Percentiles rank a stretch among this genome's conserved stretches.
These are phyloP conservation scores for Pythium plurisporium DNA, from an alignment of 352 stramenopile species.

Conservation along the genomic window DNA sequence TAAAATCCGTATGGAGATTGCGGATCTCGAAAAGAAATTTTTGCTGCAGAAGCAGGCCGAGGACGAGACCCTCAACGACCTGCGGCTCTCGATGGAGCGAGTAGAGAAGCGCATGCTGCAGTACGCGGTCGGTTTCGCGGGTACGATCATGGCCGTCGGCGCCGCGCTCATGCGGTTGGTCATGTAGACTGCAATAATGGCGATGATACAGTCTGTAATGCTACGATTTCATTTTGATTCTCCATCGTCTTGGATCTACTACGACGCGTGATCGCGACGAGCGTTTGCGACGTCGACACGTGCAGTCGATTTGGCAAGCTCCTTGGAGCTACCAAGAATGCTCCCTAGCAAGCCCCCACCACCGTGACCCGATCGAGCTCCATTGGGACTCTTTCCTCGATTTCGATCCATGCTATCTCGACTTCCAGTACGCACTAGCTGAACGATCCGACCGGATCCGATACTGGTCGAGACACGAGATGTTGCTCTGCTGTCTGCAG, in stretches of 20 bases:
- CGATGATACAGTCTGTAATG: no score
- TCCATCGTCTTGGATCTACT: background rate
- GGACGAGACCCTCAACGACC: slow-evolving; percentile 82
- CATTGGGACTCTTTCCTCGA: no score
- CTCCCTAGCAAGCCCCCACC: slow-evolving; percentile 41
- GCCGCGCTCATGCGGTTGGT: slow-evolving; percentile 70
- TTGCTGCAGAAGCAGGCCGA: slow-evolving; percentile 86
- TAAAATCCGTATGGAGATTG: slow-evolving; percentile 85
- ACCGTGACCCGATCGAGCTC: slow-evolving; percentile 1
- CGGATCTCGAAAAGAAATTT: slow-evolving; percentile 87
- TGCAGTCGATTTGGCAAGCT: slow-evolving; percentile 60
- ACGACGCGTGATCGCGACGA: slow-evolving; percentile 28
- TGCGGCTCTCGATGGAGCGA: slow-evolving; percentile 86
- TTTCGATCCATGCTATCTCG: background rate
- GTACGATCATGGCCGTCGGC: slow-evolving; percentile 85
- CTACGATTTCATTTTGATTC: no score
- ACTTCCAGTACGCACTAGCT: slow-evolving; percentile 13
- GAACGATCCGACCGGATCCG: slow-evolving; percentile 16
- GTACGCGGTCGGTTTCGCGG: slow-evolving; percentile 82
- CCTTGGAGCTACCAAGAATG: slow-evolving; percentile 64
- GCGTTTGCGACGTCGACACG: slow-evolving; percentile 48
- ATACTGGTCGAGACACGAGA: background rate
- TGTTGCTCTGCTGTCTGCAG: background rate
- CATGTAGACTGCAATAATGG: slow-evolving; percentile 50
- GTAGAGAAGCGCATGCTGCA: slow-evolving; percentile 88